Base-by-base conservation (phyloP, 306 rosid genomes). In the Castanea sativa region DNA sequence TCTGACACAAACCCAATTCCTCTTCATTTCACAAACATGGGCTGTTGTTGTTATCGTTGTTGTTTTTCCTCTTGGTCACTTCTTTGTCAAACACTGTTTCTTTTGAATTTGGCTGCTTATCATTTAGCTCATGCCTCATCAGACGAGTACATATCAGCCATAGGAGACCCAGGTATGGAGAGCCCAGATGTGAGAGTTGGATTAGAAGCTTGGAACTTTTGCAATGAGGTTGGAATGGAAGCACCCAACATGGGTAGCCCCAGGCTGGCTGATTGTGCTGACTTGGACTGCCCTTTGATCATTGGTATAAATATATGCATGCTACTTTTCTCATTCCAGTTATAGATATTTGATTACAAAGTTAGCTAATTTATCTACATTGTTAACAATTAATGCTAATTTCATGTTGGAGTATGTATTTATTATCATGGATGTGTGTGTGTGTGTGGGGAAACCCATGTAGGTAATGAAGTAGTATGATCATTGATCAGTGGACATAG, bases 211-310 rank as follows among this genome's bases (percentile, higher is more conserved):
- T 89, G 91, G 93, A 89, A 89, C 58, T 85, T 78, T 58, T 89
- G 91, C 80, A 89, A 87, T 75, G 93, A 89, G 73, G 93, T 89
- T n/a, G 93, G 91, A 65, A 52, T 7, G 18, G 91, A 89, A 81
- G 91, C 93, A 2, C 89, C 93, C 15, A 9, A 72, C 16, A 85
- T 89, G 91, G 91, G 89, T 5, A 89, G 93, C 79, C 93, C 93
- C n/a, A 81, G 91, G 45, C 7, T 87, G 59, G 93, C 93, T 16
- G 93, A 87, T 78, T 89, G 91, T 72, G 86, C 87, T 16, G 93
- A 87, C 78, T 13, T 85, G 30, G 14, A 51, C 74, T 86, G 87
- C 61, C 73, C 77, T 18, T n/a, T 18, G 21, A 15, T 20, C 32
- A 41, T 76, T 72, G 87, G 83, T 86, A 78, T 6, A 38, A 38